These are phyloP conservation scores for Leccinum fuscescens DNA, from an alignment of 1,284 basidiomycete species.

Conservation along the genomic window DNA sequence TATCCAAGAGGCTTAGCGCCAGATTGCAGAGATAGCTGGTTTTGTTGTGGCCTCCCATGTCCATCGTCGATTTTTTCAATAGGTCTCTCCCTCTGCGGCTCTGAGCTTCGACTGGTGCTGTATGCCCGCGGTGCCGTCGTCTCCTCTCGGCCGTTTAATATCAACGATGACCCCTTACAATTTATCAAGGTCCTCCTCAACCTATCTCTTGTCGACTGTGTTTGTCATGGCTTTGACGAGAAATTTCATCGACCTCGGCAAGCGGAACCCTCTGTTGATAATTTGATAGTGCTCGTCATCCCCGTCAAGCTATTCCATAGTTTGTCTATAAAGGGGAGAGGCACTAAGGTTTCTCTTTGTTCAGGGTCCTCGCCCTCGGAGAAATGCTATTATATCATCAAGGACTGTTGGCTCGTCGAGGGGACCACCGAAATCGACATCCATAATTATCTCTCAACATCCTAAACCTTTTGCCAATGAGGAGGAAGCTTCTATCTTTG, in stretches of 20 bases:
- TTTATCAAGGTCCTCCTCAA: neutral
- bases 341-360: neutral
- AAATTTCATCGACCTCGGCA: neutral
- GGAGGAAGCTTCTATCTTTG: neutral
- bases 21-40: neutral
- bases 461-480: neutral
- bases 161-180: neutral
- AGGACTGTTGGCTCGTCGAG: neutral
- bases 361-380: neutral
- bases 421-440: neutral
- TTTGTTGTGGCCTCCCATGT: neutral
- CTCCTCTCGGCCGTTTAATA: neutral
- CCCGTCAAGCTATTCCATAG: neutral
- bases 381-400: neutral
- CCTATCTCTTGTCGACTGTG: neutral
- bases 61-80: neutral
- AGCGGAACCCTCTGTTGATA: neutral
- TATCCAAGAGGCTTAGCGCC: neutral
- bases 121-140: neutral
- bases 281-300: neutral
- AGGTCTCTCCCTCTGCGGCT: neutral
- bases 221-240: neutral
- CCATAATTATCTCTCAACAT: neutral
- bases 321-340: neutral
- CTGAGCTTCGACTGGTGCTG: neutral